Evolutionary conservation across 2,329 filamentous ascomycete genomes (phyloP), one percentile per base, ranked within the genome.

Genomic region (Aspergillus transmontanensis): DNA sequence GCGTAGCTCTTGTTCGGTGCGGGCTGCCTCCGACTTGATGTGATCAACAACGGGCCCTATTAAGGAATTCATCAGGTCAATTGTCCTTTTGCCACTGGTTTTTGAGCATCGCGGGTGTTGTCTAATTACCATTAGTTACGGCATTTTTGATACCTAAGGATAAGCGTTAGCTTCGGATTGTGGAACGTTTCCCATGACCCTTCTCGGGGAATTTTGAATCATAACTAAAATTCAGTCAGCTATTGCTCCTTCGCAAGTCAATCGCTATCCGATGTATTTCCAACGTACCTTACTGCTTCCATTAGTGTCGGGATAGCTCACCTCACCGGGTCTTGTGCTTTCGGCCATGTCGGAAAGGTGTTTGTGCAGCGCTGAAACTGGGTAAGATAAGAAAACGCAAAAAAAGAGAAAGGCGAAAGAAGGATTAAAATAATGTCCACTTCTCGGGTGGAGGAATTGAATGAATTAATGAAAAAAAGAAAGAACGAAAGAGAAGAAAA

Each of bases 1-100:
- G 68, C 80, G 81, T 73, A 88, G 84, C 76, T 89, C 86, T 66
- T 81, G 79, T 69, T 80, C 78, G 54, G 87, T 87, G 74, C 84
- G 84, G 68, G 81, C 80, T 62, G 81, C 80, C 76, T 89, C 82
- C 64, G 82, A 80, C 74, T 84, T 86, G 72, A 85, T 82, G 68
- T 82, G 84, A 69, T 87, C 81, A 62, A 83, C 85, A 64, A 87
- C 79, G 53, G 87, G 86, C 60, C 85, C 84, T 82, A 59, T 43
- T 9, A 7, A 48, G 30, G 61, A 57, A 57, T 14, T 46, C 6
- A 59, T 72, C 61, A 72, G 71, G 61, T 58, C 58, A 46, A 60
- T 64, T 53, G 64, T 48, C 34, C 32, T n/a, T 23, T 51, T 23
- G 39, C 39, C 11, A 19, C n/a, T 34, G 43, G 21, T 19, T n/a